Evolutionary conservation across 2,329 filamentous ascomycete genomes (phyloP).

Genomic region (Cladosporium halotolerans): DNA sequence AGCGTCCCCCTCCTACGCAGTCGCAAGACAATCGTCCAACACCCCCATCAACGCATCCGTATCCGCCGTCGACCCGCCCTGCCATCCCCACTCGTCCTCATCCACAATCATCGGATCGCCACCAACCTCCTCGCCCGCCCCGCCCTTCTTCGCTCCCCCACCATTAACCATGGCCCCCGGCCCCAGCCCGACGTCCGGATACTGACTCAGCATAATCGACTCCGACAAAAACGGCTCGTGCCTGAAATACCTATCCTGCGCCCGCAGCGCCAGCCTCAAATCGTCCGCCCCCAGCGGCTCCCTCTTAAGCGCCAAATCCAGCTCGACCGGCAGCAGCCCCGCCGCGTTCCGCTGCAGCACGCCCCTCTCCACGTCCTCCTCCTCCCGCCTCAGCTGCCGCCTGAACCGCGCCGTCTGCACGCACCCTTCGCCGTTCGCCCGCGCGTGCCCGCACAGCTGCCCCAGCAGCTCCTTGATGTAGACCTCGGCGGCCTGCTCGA

Average conservation of each 20-base stretch:
- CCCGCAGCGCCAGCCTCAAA: conserved; percentile 65
- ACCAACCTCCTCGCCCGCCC: conserved; percentile 16
- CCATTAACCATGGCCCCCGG: conserved; percentile 16
- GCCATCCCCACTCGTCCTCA: conserved; percentile 33
- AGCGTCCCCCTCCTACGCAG: neutral
- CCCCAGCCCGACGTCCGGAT: conserved; percentile 26
- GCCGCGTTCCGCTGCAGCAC: conserved; percentile 68
- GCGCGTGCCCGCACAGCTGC: conserved; percentile 48
- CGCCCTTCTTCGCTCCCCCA: conserved; percentile 15
- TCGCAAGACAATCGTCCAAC: conserved; percentile 33
- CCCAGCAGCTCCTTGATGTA: conserved; percentile 57
- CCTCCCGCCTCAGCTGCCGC: conserved; percentile 67
- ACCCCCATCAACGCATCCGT: conserved; percentile 28
- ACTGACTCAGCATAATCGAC: conserved; percentile 48
- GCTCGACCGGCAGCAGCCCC: conserved; percentile 74
- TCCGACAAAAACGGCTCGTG: conserved; percentile 71
- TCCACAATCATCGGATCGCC: conserved; percentile 30
- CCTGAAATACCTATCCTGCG: conserved; percentile 69
- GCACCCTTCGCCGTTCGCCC: conserved; percentile 48
- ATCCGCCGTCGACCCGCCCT: conserved; percentile 28
- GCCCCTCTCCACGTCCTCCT: conserved; percentile 65
- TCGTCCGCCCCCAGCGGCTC: conserved; percentile 72
- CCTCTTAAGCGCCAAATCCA: conserved; percentile 66
- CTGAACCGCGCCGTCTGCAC: conserved; percentile 76
- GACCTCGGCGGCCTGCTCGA: conserved; percentile 56